Percentiles rank a stretch among this genome's conserved stretches.
Evolutionary conservation across 2,329 filamentous ascomycete genomes (phyloP).

Genomic region (Rhexocercosporidium sp.): DNA sequence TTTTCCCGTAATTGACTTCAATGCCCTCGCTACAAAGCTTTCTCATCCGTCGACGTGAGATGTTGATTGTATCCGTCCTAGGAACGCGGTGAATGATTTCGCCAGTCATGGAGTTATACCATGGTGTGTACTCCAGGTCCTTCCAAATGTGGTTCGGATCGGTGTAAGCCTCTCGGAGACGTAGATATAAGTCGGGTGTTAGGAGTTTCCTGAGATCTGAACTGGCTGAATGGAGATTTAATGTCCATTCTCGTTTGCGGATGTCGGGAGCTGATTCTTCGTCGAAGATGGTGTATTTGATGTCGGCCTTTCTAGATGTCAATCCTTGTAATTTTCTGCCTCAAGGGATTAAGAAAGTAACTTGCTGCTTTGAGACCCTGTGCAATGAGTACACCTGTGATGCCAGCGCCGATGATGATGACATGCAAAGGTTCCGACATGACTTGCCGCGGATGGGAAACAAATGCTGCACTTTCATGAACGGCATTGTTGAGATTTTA

Average conservation of each 20-base stretch:
- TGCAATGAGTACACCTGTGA: constrained; percentile 46
- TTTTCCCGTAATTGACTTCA: constrained; percentile 38
- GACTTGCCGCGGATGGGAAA: no score
- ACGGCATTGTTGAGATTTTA: background rate
- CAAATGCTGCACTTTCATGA: no score
- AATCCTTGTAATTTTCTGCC: background rate
- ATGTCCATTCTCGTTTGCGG: constrained; percentile 23
- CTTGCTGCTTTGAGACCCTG: constrained; percentile 47
- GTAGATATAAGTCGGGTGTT: background rate
- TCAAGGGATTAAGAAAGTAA: background rate
- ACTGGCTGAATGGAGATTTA: constrained; percentile 21
- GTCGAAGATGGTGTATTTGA: constrained; percentile 24
- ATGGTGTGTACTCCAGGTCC: background rate
- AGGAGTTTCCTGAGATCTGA: constrained; percentile 17
- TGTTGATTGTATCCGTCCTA: constrained; percentile 10
- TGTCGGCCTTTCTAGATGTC: background rate
- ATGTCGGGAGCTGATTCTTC: background rate
- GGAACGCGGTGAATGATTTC: constrained; percentile 10
- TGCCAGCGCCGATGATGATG: constrained; percentile 15
- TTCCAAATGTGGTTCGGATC: constrained; percentile 3
- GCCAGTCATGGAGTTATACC: constrained; percentile 19
- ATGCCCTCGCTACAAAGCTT: constrained; percentile 25
- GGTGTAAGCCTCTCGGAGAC: constrained; percentile 15
- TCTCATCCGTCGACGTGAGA: constrained; percentile 22
- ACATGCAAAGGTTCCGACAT: constrained; percentile 9